Evolutionary conservation across 306 rosid genomes (phyloP), one percentile per base, ranked within the genome.

Genomic region (Styphnolobium japonicum): DNA sequence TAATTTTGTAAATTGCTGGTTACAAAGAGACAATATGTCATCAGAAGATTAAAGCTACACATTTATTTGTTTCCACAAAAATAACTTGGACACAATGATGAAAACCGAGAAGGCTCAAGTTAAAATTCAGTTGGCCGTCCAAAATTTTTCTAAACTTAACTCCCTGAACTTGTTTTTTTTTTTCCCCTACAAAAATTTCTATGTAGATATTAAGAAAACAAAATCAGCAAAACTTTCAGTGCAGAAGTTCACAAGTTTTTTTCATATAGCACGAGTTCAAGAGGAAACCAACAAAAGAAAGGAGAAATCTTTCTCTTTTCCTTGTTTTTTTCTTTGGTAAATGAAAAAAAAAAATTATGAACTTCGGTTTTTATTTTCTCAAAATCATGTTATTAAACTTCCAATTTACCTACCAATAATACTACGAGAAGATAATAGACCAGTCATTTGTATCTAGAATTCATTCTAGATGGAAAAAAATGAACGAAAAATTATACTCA

Each of bases 341-440:
- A 31, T 31, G 62, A 60, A 72, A 36, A 60, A 15, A 14, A 11
- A 43, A 10, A 49, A 36, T 4, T 48, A 68, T 29, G 18, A 57
- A 63, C 62, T 29, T 46, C n/a, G n/a, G 72, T 6, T 10, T 37
- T 29, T 66, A 51, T 3, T 33, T 34, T 46, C 67, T 60, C 48
- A 22, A 31, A n/a, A 52, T 57, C 64, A 71, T 51, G 52, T 43
- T 70, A 57, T 15, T 42, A 63, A 77, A 79, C 88, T 68, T 71
- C 86, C 87, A 84, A 75, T 43, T 66, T 77, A 18, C 29, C 25
- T 22, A 39, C 53, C 43, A 70, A 70, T 60, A 63, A 51, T 16
- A 51, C 29, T 7, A 25, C 40, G 4, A 8, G 22, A 52, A 71
- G 64, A 34, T 34, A 42, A 71, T n/a, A 49, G 57, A 72, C 37